These are phyloP conservation scores for Dioscorea cayenensis DNA, from an alignment of 116 monocot species.

Conservation along the genomic window DNA sequence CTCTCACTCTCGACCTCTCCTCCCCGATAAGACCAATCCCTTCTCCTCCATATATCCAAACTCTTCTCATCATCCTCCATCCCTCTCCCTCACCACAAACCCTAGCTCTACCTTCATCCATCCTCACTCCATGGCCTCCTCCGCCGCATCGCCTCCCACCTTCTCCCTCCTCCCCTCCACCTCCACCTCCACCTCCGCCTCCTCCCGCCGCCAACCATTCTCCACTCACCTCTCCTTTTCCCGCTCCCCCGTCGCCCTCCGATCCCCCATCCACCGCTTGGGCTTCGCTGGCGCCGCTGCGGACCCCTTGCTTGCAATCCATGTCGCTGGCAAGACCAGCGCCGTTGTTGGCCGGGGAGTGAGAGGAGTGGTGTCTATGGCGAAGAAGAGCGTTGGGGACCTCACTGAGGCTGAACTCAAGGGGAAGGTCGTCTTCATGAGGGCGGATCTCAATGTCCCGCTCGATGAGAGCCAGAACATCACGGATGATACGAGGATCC, in stretches of 20 bases:
- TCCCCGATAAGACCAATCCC: conserved; percentile 7
- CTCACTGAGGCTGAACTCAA: conserved; percentile 66
- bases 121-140: conserved; percentile 31
- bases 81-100: background rate
- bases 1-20: conserved; percentile 34
- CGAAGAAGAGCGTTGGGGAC: conserved; percentile 89
- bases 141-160: conserved; percentile 26
- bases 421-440: conserved; percentile 90
- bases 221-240: background rate
- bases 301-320: conserved; percentile 18
- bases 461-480: conserved; percentile 83
- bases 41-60: conserved; percentile 1
- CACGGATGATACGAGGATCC: conserved; percentile 86
- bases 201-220: conserved; percentile 15
- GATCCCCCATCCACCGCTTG: conserved; percentile 16
- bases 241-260: conserved; percentile 14
- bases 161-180: conserved; percentile 14
- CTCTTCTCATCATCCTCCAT: background rate
- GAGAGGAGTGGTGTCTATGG: conserved; percentile 42
- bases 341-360: conserved; percentile 21
- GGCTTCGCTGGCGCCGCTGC: conserved; percentile 41
- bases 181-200: conserved; percentile 16
- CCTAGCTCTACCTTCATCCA: background rate
- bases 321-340: conserved; percentile 21
- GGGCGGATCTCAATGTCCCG: conserved; percentile 90